These are phyloP conservation scores for Blastocrithidia nonstop DNA, from an alignment of 208 protist genomes.

Conservation along the genomic window DNA sequence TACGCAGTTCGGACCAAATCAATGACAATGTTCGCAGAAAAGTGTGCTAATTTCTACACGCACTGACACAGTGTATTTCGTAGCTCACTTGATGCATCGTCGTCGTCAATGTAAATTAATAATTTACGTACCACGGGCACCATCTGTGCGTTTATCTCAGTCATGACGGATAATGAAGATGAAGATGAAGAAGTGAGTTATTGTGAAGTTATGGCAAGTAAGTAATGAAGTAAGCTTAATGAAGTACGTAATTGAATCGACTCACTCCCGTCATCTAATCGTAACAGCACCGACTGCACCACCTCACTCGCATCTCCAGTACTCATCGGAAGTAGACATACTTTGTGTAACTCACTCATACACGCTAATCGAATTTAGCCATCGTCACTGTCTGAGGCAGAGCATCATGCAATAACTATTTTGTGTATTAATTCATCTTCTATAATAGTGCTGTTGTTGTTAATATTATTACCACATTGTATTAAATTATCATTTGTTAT, in stretches of 20 bases:
- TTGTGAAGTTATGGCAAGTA: background rate
- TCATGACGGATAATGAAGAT: constrained; percentile 17
- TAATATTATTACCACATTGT: no score
- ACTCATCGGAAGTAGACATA: constrained; percentile 33
- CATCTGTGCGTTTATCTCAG: constrained; percentile 46
- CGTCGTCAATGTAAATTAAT: constrained; percentile 76
- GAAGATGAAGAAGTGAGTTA: no score
- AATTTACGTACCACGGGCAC: constrained; percentile 55
- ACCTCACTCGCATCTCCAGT: constrained; percentile 46
- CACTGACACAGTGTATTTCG: constrained; percentile 17
- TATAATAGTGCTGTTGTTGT: no score
- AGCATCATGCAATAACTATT: constrained; percentile 37
- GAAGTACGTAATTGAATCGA: constrained; percentile 28
- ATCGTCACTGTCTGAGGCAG: constrained; percentile 71
- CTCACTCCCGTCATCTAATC: constrained; percentile 77
- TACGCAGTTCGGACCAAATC: constrained; percentile 27
- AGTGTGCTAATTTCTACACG: constrained; percentile 27
- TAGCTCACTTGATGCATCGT: constrained; percentile 44
- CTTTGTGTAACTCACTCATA: constrained; percentile 26
- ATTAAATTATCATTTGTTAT: no score
- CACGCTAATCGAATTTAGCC: constrained; percentile 76
- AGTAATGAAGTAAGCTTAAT: constrained; percentile 21
- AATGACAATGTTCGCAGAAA: constrained; percentile 41
- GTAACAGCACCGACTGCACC: constrained; percentile 46
- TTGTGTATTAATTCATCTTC: no score